phyloP scores from a whole-genome alignment of 345 rosid species.

The Rhodamnia rubescens region DNA sequence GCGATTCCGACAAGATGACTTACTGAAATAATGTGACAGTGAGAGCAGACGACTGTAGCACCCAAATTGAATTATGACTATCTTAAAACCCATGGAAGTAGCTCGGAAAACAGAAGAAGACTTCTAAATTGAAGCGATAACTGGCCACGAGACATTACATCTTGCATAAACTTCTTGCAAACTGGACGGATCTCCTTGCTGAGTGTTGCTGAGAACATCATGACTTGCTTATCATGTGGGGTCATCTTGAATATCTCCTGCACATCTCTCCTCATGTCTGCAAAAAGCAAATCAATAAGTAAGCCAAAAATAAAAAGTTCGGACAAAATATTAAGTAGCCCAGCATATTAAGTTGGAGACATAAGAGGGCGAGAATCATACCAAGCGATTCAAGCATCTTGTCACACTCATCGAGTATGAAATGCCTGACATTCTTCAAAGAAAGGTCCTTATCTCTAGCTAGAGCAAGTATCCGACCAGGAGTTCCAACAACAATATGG shows the following conservation, averaged over 20 bases:
- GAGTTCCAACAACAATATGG: conserved; percentile 97
- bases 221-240: conserved; percentile 98
- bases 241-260: conserved; percentile 99
- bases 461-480: conserved; percentile 85
- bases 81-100: neutral
- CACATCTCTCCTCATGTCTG: conserved; percentile 97
- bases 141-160: conserved; percentile 79
- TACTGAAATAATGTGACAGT: neutral
- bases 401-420: conserved; percentile 98
- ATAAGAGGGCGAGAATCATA: conserved; percentile 3
- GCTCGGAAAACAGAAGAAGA: neutral
- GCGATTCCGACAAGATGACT: neutral
- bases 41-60: neutral
- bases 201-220: conserved; percentile 99
- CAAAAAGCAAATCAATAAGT: neutral
- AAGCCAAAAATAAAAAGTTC: neutral
- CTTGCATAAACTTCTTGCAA: conserved; percentile 99
- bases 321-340: neutral
- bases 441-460: conserved; percentile 90
- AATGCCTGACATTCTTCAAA: conserved; percentile 98
- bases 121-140: neutral
- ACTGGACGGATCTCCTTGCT: conserved; percentile 99
- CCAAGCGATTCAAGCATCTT: conserved; percentile 99
- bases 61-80: neutral
- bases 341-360: neutral